phyloP scores from a whole-genome alignment of 345 rosid genomes.

The Garcia nutans region DNA sequence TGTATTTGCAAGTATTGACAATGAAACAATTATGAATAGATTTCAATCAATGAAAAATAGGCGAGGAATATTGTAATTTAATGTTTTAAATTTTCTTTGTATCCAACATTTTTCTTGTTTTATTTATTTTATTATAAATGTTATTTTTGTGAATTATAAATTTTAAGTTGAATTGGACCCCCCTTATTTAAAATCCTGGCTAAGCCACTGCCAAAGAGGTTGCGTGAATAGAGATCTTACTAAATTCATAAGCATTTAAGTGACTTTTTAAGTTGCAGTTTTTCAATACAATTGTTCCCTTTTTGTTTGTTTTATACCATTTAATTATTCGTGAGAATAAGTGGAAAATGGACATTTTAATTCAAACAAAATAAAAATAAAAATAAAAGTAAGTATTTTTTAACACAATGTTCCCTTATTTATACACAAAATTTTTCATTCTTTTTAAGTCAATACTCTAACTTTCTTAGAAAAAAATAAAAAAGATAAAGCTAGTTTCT shows the following conservation, averaged over 20 bases:
- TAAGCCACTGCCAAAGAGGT: constrained; percentile 17
- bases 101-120: no score
- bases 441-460: neutral
- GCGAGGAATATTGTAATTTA: no score
- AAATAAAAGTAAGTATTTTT: neutral
- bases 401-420: constrained; percentile 5
- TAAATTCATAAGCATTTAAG: neutral
- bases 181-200: no score
- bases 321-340: neutral
- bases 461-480: neutral
- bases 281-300: constrained; percentile 13
- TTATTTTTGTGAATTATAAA: no score
- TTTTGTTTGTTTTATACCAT: constrained; percentile 4
- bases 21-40: no score
- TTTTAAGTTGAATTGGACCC: no score
- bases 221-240: neutral
- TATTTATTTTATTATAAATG: no score
- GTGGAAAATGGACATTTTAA: neutral
- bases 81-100: no score
- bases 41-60: no score
- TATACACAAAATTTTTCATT: neutral
- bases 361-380: neutral
- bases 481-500: constrained; percentile 48
- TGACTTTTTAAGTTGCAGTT: constrained; percentile 5
- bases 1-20: no score